Evolutionary conservation across 345 rosid species (phyloP).

Genomic region (Noccaea bulbosa): DNA sequence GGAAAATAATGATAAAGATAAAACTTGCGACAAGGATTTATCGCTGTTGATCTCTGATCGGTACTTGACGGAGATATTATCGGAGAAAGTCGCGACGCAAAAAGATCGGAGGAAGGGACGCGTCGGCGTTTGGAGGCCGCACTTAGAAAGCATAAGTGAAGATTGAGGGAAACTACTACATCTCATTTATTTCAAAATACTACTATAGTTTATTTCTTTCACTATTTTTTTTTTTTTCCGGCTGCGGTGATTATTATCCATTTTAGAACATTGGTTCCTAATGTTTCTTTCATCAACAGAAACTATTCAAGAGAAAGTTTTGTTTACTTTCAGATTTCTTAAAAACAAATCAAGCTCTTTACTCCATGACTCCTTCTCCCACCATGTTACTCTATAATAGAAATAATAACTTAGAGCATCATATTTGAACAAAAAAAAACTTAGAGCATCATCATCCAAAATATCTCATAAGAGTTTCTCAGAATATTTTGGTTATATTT

Average conservation of each 20-base stretch:
- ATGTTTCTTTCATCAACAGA: constrained; percentile 37
- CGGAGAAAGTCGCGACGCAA: constrained; percentile 77
- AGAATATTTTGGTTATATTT: too few species aligned
- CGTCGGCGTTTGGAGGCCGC: constrained; percentile 94
- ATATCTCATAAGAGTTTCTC: too few species aligned
- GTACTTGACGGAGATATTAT: constrained; percentile 89
- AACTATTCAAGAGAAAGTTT: constrained; percentile 13
- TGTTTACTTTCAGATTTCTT: too few species aligned
- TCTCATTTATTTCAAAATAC: too few species aligned
- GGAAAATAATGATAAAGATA: constrained; percentile 18
- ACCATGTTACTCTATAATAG: too few species aligned
- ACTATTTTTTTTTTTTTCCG: constrained; percentile 5
- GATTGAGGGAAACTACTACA: constrained; percentile 34
- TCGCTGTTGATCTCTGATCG: constrained; percentile 62
- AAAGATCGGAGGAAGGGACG: constrained; percentile 89
- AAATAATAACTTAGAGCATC: too few species aligned
- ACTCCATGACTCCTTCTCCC: too few species aligned
- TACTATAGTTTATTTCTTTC: constrained; percentile 21
- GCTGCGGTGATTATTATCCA: constrained; percentile 4
- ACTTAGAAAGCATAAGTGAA: constrained; percentile 76
- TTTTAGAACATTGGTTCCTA: constrained; percentile 16
- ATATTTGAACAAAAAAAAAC: too few species aligned
- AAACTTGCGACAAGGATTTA: constrained; percentile 28
- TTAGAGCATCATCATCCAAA: too few species aligned
- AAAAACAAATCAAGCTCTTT: too few species aligned